Percentiles rank a stretch among this genome's conserved stretches.
phyloP scores from a whole-genome alignment of 2,329 filamentous ascomycete genomes.

The Aotearoamyces nothofagi region DNA sequence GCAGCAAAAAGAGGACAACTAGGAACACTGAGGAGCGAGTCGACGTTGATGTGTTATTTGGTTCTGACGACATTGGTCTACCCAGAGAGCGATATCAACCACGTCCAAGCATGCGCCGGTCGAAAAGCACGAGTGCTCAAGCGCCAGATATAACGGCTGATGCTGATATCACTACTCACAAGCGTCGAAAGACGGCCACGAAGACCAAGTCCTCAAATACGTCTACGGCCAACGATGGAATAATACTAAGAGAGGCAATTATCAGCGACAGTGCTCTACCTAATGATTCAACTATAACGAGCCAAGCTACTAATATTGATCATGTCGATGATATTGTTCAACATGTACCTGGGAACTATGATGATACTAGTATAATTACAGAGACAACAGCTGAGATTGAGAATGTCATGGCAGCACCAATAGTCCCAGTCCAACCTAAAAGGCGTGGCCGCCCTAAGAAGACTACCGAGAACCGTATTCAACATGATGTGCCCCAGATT shows the following conservation, averaged over 20 bases:
- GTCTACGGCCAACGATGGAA: not conserved
- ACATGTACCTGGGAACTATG: too few species aligned
- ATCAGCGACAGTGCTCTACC: not conserved
- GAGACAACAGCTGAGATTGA: not conserved
- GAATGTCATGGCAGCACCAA: not conserved
- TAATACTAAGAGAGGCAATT: too few species aligned
- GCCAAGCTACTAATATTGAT: not conserved
- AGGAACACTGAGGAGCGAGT: constrained; percentile 1
- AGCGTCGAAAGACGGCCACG: too few species aligned
- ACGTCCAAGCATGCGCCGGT: constrained; percentile 4
- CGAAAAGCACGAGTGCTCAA: constrained; percentile 5
- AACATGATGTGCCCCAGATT: too few species aligned
- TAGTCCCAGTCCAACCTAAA: not conserved
- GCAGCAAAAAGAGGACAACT: not conserved
- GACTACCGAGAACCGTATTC: not conserved
- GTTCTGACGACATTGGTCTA: constrained; percentile 3
- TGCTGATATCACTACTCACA: not conserved
- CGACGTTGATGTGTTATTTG: not conserved
- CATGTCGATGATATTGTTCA: not conserved
- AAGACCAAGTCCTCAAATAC: not conserved
- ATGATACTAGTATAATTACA: not conserved
- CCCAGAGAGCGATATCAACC: constrained; percentile 4
- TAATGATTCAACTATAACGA: not conserved
- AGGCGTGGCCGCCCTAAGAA: constrained; percentile 1
- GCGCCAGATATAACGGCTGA: not conserved